phyloP scores from a whole-genome alignment of 202 grass and related monocot species.

The Brachypodium distachyon region DNA sequence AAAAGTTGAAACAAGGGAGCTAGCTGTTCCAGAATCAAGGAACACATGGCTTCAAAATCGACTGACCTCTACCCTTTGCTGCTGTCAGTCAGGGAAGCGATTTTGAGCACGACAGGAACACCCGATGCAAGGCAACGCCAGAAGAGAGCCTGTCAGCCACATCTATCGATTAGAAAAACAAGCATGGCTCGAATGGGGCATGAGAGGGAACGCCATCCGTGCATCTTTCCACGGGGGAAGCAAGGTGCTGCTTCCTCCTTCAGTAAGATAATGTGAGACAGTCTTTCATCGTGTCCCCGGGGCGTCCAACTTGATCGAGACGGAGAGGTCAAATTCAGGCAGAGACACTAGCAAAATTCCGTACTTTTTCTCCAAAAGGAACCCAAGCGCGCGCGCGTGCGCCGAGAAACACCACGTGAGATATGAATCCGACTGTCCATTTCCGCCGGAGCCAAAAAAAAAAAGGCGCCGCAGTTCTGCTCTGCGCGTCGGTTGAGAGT shows the following conservation, averaged over 20 bases:
- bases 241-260: not conserved
- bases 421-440: not conserved
- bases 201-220: not conserved
- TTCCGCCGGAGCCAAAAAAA: not conserved
- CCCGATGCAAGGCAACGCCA: not conserved
- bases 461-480: not conserved
- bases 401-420: not conserved
- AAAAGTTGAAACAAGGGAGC: not conserved
- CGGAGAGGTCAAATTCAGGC: slow-evolving; percentile 2
- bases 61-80: not conserved
- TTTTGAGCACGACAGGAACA: not conserved
- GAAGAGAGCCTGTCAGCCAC: not conserved
- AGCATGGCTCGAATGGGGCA: not conserved
- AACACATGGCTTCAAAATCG: not conserved
- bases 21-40: not conserved
- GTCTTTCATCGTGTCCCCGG: not conserved
- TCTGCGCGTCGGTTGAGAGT: not conserved
- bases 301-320: not conserved
- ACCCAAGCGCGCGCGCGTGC: not conserved
- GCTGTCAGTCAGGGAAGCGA: not conserved
- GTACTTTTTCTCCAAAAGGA: not conserved
- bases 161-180: not conserved
- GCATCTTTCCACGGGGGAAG: not conserved
- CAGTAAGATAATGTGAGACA: not conserved
- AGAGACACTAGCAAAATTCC: not conserved